These are phyloP conservation scores for Eucalyptus pauciflora DNA, from an alignment of 345 rosid species.

Conservation along the genomic window DNA sequence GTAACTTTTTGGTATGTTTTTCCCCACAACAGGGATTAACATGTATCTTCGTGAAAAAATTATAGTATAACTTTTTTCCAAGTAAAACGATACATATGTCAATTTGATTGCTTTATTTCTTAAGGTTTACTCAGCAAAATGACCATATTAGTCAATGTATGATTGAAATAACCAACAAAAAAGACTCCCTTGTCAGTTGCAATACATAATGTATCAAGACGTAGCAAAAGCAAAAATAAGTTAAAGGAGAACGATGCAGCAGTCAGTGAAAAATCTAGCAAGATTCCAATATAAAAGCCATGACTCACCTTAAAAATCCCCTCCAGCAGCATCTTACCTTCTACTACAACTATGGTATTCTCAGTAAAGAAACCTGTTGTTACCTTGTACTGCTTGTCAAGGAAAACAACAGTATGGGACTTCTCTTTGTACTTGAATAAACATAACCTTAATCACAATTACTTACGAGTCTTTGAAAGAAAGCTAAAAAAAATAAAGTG, in stretches of 20 bases:
- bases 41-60: not conserved
- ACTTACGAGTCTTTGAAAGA: not conserved
- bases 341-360: conserved; percentile 89
- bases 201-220: not conserved
- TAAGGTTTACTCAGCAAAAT: not conserved
- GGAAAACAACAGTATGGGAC: conserved; percentile 5
- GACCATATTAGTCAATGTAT: not conserved
- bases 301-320: conserved; percentile 75
- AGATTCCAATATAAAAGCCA: not conserved
- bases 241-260: not conserved
- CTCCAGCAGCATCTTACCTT: conserved; percentile 72
- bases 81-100: not conserved
- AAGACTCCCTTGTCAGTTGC: not conserved
- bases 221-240: not conserved
- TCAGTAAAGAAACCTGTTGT: conserved; percentile 87
- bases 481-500: not conserved
- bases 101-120: not conserved
- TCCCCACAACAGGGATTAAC: not conserved
- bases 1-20: not conserved
- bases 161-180: not conserved
- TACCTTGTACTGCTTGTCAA: conserved; percentile 63
- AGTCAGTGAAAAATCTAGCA: not conserved
- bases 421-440: not conserved
- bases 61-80: not conserved
- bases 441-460: not conserved